phyloP scores from a whole-genome alignment of 345 rosid genomes.

The Gynandropsis gynandra region DNA sequence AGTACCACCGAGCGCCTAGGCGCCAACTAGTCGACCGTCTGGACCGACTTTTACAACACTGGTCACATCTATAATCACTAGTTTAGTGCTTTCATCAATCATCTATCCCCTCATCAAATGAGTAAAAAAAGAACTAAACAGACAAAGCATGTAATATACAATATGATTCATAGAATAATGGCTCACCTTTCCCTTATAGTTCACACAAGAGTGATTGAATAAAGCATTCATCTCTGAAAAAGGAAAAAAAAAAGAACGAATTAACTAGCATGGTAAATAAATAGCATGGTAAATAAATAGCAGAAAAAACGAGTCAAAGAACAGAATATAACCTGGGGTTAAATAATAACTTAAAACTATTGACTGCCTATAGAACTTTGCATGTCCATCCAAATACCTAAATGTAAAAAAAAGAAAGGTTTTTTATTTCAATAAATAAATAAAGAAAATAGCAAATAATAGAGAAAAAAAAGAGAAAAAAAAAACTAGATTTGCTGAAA shows the following conservation, averaged over 20 bases:
- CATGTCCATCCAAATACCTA: constrained; percentile 84
- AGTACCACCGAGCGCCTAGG: no score
- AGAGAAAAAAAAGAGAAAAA: constrained; percentile 5
- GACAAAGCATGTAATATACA: constrained; percentile 5
- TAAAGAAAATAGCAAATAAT: constrained; percentile 6
- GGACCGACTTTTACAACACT: no score
- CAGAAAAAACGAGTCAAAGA: constrained; percentile 9
- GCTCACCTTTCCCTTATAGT: constrained; percentile 79
- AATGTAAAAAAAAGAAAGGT: constrained; percentile 16
- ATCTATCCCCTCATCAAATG: constrained; percentile 16
- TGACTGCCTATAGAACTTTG: constrained; percentile 69
- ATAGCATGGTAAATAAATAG: neutral
- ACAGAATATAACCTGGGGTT: constrained; percentile 56
- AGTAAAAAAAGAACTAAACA: constrained; percentile 2
- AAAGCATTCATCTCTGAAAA: constrained; percentile 72
- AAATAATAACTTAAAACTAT: constrained; percentile 64
- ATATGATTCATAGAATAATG: constrained; percentile 5
- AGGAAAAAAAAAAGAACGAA: neutral
- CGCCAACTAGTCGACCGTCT: no score
- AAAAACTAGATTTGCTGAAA: neutral
- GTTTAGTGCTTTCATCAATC: no score
- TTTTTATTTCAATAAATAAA: neutral
- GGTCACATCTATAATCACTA: neutral
- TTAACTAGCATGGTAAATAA: constrained; percentile 8
- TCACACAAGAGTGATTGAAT: constrained; percentile 58